Evolutionary conservation across 2,329 filamentous ascomycete genomes (phyloP).

Genomic region (Fusarium multiceps): DNA sequence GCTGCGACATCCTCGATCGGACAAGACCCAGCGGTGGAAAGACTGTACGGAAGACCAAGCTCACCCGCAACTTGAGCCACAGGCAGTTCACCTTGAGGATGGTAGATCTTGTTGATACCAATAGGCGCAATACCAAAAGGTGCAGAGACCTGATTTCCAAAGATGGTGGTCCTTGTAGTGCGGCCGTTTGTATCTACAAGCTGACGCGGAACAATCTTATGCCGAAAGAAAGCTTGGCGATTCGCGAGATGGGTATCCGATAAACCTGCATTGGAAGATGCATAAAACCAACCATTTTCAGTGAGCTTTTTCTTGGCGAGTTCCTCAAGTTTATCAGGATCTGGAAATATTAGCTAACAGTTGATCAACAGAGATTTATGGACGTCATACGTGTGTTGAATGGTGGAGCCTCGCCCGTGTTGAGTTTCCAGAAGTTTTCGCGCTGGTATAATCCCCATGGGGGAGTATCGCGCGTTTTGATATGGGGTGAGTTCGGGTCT

Average conservation of each 20-base stretch:
- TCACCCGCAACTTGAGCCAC: conserved; percentile 8
- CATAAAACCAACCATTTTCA: conserved; percentile 15
- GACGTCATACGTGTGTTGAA: conserved; percentile 15
- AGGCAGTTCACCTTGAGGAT: conserved; percentile 12
- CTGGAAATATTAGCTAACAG: not conserved
- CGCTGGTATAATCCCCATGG: conserved; percentile 17
- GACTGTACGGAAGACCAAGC: conserved; percentile 11
- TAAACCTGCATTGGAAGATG: conserved; percentile 8
- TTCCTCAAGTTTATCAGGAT: conserved; percentile 6
- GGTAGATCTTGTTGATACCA: conserved; percentile 21
- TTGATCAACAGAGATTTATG: accelerated
- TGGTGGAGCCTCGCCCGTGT: conserved; percentile 5
- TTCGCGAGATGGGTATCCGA: conserved; percentile 12
- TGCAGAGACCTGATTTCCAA: conserved; percentile 6
- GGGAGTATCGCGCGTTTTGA: conserved; percentile 5
- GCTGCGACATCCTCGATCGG: conserved; percentile 10
- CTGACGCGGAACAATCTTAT: conserved; percentile 11
- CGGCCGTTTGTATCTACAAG: conserved; percentile 13
- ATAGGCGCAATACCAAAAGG: conserved; percentile 15
- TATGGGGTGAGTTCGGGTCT: not conserved
- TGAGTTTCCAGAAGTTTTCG: conserved; percentile 19
- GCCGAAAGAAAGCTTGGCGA: conserved; percentile 13
- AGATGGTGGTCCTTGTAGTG: not conserved
- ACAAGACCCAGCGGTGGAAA: conserved; percentile 10
- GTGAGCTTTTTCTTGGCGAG: conserved; percentile 13